Evolutionary conservation across 2,329 filamentous ascomycete species (phyloP).

Genomic region (Mariannaea elegans): DNA sequence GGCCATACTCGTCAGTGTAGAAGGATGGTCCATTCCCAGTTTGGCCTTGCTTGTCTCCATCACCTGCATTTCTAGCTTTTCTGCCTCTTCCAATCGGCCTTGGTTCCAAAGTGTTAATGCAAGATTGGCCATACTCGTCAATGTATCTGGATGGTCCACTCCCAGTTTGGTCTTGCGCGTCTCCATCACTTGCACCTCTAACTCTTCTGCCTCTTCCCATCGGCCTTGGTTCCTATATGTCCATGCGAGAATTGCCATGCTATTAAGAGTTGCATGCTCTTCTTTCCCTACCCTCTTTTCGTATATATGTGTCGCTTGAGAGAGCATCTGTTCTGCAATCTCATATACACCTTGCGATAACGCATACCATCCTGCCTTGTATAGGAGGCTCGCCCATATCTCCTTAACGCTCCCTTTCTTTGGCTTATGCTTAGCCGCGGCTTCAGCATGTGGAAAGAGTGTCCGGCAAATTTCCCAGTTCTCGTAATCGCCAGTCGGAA

Average conservation of each 20-base stretch:
- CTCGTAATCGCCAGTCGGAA: neutral
- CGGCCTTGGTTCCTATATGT: neutral
- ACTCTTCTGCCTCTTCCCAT: neutral
- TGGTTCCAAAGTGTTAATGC: neutral
- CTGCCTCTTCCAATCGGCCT: neutral
- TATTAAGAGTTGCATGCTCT: neutral
- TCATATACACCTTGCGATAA: neutral
- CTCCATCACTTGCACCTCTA: neutral
- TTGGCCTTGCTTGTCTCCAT: neutral
- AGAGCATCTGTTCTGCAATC: neutral
- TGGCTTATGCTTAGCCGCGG: neutral
- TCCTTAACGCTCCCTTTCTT: neutral
- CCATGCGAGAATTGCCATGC: neutral
- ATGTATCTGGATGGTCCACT: neutral
- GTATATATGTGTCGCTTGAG: neutral
- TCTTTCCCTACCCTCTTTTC: neutral
- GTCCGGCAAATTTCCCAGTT: neutral
- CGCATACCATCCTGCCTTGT: neutral
- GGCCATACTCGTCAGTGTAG: neutral
- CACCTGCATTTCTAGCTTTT: neutral
- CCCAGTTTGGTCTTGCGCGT: neutral
- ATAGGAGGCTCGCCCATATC: neutral
- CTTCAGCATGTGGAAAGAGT: neutral
- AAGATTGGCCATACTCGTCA: neutral
- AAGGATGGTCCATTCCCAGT: neutral